A percentile compares a stretch with the other conserved stretches of the same genome.
Conservation (phyloP, 768 basidiomycete species). For the Coprinellus aureogranulatus region DNA sequence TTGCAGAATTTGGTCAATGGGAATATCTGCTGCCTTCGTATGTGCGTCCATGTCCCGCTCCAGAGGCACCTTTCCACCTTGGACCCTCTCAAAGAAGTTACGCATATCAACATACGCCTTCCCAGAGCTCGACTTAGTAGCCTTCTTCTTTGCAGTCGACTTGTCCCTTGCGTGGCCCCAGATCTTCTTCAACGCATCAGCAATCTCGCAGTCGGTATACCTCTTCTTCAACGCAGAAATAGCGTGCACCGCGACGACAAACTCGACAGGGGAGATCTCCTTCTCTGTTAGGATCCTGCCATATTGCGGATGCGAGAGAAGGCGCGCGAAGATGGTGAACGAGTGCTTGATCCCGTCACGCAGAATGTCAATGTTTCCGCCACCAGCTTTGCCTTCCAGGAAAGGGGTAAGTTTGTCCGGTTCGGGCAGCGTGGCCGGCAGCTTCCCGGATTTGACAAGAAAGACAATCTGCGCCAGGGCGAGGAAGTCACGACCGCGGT, state of each 20-base stretch:
- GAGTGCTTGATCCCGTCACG: neutral
- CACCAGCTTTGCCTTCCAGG: neutral
- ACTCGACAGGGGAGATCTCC: slow-evolving; percentile 13
- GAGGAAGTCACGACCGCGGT: slow-evolving; percentile 57
- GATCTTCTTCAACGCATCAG: slow-evolving; percentile 38
- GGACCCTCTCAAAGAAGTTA: neutral
- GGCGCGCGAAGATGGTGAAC: neutral
- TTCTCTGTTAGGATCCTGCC: neutral
- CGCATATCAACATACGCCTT: neutral
- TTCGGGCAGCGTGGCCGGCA: neutral
- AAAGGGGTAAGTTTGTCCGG: neutral
- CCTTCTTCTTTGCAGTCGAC: neutral
- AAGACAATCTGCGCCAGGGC: slow-evolving; percentile 54
- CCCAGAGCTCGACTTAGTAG: neutral
- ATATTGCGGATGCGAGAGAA: neutral
- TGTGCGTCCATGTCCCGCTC: neutral
- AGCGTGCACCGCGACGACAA: slow-evolving; percentile 41
- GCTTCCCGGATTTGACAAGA: slow-evolving; percentile 15
- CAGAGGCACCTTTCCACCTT: neutral
- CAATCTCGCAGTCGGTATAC: slow-evolving; percentile 39
- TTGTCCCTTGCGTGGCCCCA: slow-evolving; percentile 7
- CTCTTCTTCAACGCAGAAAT: slow-evolving; percentile 33
- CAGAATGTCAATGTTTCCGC: neutral
- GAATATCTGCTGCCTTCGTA: neutral
- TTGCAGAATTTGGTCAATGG: neutral